Base-by-base conservation (phyloP, 176 grass and related monocot species). In the Pontederia crassipes region DNA sequence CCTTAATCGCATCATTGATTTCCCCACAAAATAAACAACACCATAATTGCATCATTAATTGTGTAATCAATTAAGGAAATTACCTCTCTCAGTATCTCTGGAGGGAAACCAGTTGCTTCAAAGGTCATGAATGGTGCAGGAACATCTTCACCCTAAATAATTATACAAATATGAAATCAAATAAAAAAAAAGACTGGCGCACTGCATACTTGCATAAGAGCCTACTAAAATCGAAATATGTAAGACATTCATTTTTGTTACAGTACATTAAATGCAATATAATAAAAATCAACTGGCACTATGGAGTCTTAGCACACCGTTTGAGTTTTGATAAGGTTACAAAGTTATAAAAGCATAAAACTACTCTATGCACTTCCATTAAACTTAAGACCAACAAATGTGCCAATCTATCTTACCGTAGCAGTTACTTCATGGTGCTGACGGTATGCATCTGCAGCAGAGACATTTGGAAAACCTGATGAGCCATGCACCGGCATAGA, bases 81-180 rank as follows among this genome's bases (percentile, higher is more conserved):
- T 92, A 98, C 93, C 93, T 98, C 93, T 63, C 80, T 80, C 45
- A 98, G 61, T 54, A 98, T 92, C 75, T 98, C 93, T 62, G 93
- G 93, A 55, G 93, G 93, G 60, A 98, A 89, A 54, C 93, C 93
- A 61, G 73, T 86, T 16, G 87, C 45, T 59, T 98, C 93, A 72
- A 98, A 98, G 75, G 93, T 98, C 93, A 98, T 98, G 81, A 98
- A 98, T 10, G 93, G 93, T 75, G 87, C 69, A 63, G 93, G 93
- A 72, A 91, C 84, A 32, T 98, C 87, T 28, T 85, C 88, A 47
- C 93, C 93, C 93, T 98, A 77, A 16, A 72, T 11, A 49, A 58
- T n/a, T 71, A 60, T 85, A 95, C 89, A 40, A 40, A 40, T 40
- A 40, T 40, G 32, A 40, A 40, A 40, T 24, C 20, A 24, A 24